Percentiles rank a stretch among this genome's conserved stretches.
phyloP scores from a whole-genome alignment of 176 grass and related monocot species.

The Saccharum spontaneum region DNA sequence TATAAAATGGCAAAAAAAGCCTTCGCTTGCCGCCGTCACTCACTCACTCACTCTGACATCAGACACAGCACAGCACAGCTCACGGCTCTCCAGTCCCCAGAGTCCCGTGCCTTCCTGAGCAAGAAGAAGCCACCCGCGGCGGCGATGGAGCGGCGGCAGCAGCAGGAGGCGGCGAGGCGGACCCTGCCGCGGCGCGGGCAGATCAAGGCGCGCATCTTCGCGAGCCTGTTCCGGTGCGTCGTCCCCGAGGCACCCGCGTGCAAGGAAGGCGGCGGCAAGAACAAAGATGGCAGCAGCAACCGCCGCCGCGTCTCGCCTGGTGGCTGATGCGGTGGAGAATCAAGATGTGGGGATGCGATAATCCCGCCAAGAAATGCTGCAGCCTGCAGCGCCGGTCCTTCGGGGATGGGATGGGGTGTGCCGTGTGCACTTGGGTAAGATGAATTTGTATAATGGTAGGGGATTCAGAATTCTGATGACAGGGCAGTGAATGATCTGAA shows the following conservation, averaged over 20 bases:
- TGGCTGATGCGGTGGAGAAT: conserved; percentile 25
- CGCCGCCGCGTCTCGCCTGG: conserved; percentile 28
- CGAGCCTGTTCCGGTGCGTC: conserved; percentile 35
- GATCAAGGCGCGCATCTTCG: conserved; percentile 55
- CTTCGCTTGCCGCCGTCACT: too few species aligned
- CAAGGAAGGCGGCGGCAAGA: conserved; percentile 15
- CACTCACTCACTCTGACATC: conserved; percentile 4
- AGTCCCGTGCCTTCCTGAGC: neutral
- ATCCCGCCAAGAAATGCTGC: neutral
- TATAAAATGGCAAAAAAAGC: neutral
- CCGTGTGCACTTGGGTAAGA: neutral
- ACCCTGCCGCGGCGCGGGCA: conserved; percentile 61
- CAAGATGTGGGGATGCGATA: neutral
- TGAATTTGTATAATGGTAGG: neutral
- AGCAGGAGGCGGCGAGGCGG: conserved; percentile 20
- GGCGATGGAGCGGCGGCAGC: conserved; percentile 37
- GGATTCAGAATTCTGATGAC: neutral
- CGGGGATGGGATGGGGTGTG: neutral
- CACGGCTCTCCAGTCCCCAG: neutral
- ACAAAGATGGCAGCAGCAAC: neutral
- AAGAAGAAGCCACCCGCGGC: conserved; percentile 21
- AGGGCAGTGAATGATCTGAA: neutral
- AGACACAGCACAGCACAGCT: neutral
- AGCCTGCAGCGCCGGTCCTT: neutral
- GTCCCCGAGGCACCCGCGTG: neutral